These are phyloP conservation scores for Alternaria triticina DNA, from an alignment of 2,329 filamentous ascomycete species.

Conservation along the genomic window DNA sequence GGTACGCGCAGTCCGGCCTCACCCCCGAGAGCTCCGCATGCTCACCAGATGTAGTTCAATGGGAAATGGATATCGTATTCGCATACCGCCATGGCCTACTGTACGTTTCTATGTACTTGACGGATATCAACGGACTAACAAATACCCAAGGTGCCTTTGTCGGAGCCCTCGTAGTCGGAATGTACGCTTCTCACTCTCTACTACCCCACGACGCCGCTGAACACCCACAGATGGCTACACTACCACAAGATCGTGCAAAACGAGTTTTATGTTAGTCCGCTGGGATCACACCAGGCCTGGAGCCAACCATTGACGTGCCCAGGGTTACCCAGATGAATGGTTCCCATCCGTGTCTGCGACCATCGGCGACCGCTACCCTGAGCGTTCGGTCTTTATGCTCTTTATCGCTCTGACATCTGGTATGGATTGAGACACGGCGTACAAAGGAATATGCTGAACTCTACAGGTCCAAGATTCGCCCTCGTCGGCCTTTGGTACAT, in stretches of 20 bases:
- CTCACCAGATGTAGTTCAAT: slow-evolving; percentile 64
- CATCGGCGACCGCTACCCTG: slow-evolving; percentile 95
- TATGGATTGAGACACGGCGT: slow-evolving; percentile 41
- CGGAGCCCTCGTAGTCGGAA: slow-evolving; percentile 81
- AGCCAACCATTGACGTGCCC: slow-evolving; percentile 19
- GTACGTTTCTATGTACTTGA: slow-evolving; percentile 50
- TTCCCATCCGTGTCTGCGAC: slow-evolving; percentile 95
- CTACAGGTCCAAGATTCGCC: slow-evolving; percentile 85
- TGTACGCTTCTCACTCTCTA: slow-evolving; percentile 37
- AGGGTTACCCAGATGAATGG: slow-evolving; percentile 79
- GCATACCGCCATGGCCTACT: slow-evolving; percentile 84
- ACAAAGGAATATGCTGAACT: slow-evolving; percentile 13
- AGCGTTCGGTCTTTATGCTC: slow-evolving; percentile 94
- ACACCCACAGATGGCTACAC: slow-evolving; percentile 69
- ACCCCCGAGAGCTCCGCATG: slow-evolving; percentile 30
- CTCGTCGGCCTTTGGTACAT: slow-evolving; percentile 93
- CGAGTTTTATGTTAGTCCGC: slow-evolving; percentile 73
- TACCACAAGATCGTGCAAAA: slow-evolving; percentile 98
- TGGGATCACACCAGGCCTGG: neutral
- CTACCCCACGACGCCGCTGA: slow-evolving; percentile 26
- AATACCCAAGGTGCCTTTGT: slow-evolving; percentile 73
- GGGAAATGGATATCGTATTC: slow-evolving; percentile 90
- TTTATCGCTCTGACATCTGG: slow-evolving; percentile 97
- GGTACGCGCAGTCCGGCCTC: slow-evolving; percentile 50
- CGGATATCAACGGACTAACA: slow-evolving; percentile 10